Conservation (phyloP, 192 early-diverging fungal genomes). For the Umbelopsis isabellina region DNA sequence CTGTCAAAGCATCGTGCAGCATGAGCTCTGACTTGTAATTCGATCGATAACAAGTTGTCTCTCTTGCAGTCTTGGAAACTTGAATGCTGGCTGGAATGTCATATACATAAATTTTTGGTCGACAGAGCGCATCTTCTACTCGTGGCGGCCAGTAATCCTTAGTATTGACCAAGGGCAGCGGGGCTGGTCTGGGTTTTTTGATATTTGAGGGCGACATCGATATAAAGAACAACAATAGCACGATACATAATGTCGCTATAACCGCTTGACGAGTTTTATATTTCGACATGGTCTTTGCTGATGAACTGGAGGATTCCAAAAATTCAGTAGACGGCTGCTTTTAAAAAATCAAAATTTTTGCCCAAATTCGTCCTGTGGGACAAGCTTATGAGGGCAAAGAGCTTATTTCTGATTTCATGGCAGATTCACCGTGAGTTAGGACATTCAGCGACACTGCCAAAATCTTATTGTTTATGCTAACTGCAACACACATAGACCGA, state of each 20-base stretch:
- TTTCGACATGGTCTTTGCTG: not conserved
- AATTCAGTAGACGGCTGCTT: too few species aligned
- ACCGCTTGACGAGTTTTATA: conserved; percentile 10
- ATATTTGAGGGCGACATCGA: not conserved
- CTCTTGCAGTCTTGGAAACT: conserved; percentile 31
- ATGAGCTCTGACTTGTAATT: conserved; percentile 50
- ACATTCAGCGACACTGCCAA: not conserved
- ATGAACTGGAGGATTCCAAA: not conserved
- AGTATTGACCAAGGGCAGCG: conserved; percentile 24
- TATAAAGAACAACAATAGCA: not conserved
- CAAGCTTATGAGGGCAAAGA: not conserved
- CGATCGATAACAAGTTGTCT: conserved; percentile 32
- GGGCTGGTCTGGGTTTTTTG: not conserved
- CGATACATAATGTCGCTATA: not conserved
- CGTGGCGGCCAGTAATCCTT: conserved; percentile 41
- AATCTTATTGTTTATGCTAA: not conserved
- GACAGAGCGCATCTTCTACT: conserved; percentile 41
- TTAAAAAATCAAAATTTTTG: conserved; percentile 8
- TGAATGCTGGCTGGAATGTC: conserved; percentile 40
- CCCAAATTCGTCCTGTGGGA: not conserved
- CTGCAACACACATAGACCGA: not conserved
- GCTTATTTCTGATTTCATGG: not conserved
- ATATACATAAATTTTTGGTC: conserved; percentile 50
- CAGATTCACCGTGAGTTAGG: conserved; percentile 11
- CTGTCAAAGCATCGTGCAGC: conserved; percentile 38